Percentiles rank a stretch among this genome's conserved stretches.
Evolutionary conservation across 164 flowering plant species (phyloP).

Genomic region (Macadamia integrifolia): DNA sequence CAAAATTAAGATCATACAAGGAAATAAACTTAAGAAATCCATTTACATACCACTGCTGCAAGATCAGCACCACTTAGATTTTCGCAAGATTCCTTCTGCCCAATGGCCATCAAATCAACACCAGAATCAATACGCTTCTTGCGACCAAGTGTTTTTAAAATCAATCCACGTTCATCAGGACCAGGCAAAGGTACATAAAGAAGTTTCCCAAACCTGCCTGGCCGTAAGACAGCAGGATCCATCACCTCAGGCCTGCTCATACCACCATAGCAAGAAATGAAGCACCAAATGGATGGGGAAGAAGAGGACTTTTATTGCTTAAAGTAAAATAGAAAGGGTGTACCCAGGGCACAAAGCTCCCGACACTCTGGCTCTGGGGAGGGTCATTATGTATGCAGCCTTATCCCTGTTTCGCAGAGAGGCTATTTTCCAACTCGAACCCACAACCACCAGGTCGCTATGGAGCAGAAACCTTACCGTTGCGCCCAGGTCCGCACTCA

Average conservation of each 20-base stretch:
- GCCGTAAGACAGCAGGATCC: slow-evolving; percentile 76
- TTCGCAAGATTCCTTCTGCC: slow-evolving; percentile 47
- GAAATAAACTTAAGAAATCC: background rate
- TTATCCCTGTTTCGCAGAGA: too few relatives aligned
- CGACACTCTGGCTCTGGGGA: too few relatives aligned
- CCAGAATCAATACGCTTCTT: slow-evolving; percentile 57
- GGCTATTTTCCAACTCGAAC: too few relatives aligned
- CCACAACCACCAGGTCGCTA: too few relatives aligned
- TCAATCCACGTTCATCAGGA: slow-evolving; percentile 62
- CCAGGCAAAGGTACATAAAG: slow-evolving; percentile 78
- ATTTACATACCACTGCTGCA: slow-evolving; percentile 53
- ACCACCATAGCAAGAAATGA: background rate
- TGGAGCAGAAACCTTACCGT: too few relatives aligned
- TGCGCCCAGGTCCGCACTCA: background rate
- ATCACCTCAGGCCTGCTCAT: slow-evolving; percentile 69
- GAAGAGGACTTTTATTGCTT: too few relatives aligned
- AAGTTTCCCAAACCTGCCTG: slow-evolving; percentile 86
- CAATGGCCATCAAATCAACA: slow-evolving; percentile 66
- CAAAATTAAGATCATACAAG: background rate
- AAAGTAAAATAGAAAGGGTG: too few relatives aligned
- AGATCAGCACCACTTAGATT: slow-evolving; percentile 95
- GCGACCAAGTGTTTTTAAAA: slow-evolving; percentile 63
- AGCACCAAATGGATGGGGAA: background rate
- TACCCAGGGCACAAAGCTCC: too few relatives aligned
- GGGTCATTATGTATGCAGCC: too few relatives aligned